A percentile compares a stretch with the other conserved stretches of the same genome.
phyloP scores from a whole-genome alignment of 495 filamentous ascomycete species.

The Aspergillus homomorphus region DNA sequence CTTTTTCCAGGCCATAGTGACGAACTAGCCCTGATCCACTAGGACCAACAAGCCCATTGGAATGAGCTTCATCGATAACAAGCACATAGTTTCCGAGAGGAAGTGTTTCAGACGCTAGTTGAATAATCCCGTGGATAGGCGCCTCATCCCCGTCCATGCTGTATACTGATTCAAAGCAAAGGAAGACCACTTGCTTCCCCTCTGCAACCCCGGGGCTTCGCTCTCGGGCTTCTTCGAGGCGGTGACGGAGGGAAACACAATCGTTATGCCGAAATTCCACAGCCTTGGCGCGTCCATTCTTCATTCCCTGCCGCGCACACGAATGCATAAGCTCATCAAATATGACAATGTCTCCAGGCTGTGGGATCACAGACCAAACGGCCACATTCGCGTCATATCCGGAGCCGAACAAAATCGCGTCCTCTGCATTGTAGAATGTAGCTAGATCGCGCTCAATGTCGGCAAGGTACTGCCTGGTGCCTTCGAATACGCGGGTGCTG shows the following conservation, averaged over 20 bases:
- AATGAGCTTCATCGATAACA: constrained; percentile 69
- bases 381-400: constrained; percentile 67
- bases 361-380: constrained; percentile 58
- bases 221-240: constrained; percentile 25
- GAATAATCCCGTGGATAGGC: constrained; percentile 51
- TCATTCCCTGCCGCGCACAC: constrained; percentile 66
- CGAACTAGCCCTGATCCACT: constrained; percentile 58
- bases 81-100: constrained; percentile 53
- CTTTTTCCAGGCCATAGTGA: constrained; percentile 53
- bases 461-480: constrained; percentile 40
- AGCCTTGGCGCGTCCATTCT: constrained; percentile 43
- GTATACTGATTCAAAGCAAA: constrained; percentile 65
- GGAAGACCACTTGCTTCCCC: constrained; percentile 37
- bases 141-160: constrained; percentile 70
- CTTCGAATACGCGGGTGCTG: constrained; percentile 14
- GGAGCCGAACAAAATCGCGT: constrained; percentile 62
- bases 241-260: constrained; percentile 29
- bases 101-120: constrained; percentile 45
- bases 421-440: constrained; percentile 51
- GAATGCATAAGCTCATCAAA: constrained; percentile 69
- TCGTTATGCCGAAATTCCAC: constrained; percentile 49
- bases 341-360: constrained; percentile 57
- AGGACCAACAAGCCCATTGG: constrained; percentile 56
- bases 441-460: constrained; percentile 56
- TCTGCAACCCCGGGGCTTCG: neutral